Evolutionary conservation across 2,329 filamentous ascomycete genomes (phyloP).

Genomic region (Talaromyces sp.): DNA sequence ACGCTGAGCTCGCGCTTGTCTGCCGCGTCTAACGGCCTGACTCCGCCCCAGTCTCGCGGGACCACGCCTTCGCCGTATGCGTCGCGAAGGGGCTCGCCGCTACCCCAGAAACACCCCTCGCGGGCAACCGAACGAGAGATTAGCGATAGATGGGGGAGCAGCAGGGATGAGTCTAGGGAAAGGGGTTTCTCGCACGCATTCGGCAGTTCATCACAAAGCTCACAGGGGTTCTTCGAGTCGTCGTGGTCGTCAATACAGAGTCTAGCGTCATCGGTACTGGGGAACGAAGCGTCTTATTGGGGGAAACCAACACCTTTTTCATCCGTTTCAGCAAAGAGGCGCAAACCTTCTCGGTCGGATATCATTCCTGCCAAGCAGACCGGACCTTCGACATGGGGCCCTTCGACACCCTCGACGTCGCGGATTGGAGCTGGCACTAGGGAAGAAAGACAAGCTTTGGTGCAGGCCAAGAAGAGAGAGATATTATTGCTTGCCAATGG

Average conservation of each 20-base stretch:
- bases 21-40: conserved; percentile 23
- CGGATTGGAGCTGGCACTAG: conserved; percentile 33
- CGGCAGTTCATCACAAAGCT: conserved; percentile 2
- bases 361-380: conserved; percentile 19
- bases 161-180: conserved; percentile 18
- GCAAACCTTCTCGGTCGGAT: conserved; percentile 34
- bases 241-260: conserved; percentile 46
- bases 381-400: conserved; percentile 35
- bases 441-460: conserved; percentile 39
- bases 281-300: conserved; percentile 30
- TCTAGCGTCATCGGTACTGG: conserved; percentile 43
- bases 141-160: conserved; percentile 15
- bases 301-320: conserved; percentile 20
- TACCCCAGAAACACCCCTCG: conserved; percentile 33
- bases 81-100: conserved; percentile 31
- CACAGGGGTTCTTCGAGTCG: conserved; percentile 36
- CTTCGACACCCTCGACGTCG: conserved; percentile 24
- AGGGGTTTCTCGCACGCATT: conserved; percentile 16
- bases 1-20: conserved; percentile 21
- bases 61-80: conserved; percentile 35
- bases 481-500: conserved; percentile 39
- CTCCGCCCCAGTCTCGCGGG: conserved; percentile 33
- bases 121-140: conserved; percentile 17
- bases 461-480: conserved; percentile 45
- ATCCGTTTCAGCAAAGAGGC: conserved; percentile 21